Evolutionary conservation across 345 rosid genomes (phyloP), one percentile per base, ranked within the genome.

Genomic region (Citrus medica): DNA sequence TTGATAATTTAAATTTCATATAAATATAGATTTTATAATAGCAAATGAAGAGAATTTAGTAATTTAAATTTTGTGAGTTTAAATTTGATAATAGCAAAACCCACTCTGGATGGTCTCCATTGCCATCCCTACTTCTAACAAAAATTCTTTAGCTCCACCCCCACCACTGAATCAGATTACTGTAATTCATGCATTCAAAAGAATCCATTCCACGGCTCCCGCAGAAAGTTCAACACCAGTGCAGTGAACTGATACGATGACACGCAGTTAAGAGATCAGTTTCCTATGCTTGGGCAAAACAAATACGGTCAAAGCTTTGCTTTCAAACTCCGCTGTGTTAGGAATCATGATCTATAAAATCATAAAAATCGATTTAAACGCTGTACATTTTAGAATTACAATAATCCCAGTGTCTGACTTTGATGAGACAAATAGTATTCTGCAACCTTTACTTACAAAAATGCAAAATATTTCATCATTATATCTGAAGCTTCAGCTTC

Each of bases 81-180:
- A 28, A 28, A 28, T 28, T 28, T 28, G 28, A 28, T 28, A 28
- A 28, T 28, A 1, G 0, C 30, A 28, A 28, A 28, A 0, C 30
- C 30, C n/a, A n/a, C n/a, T n/a, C n/a, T n/a, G n/a, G 2, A 28
- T 2, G 2, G 30, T 28, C 0, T 0, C 30, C 0, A 28, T 28
- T 4, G 33, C 5, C 5, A 32, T 32, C 5, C 33, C 5, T 32
- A 32, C 33, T 32, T 0, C 13, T 1, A 9, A 14, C 0, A 4
- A 51, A 19, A 53, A 0, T 17, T 53, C 58, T 53, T 53, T 16
- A 19, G 51, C 51, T 46, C 51, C 51, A 46, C 51, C 7, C 1
- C 22, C 56, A 16, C 21, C 58, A 5, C 58, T 17, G 58, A 17
- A 53, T 51, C 56, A 51, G 3, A 51, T 17, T 7, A 51, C 22